Conservation (phyloP, 768 basidiomycete species). For the Boletus reticuloceps region DNA sequence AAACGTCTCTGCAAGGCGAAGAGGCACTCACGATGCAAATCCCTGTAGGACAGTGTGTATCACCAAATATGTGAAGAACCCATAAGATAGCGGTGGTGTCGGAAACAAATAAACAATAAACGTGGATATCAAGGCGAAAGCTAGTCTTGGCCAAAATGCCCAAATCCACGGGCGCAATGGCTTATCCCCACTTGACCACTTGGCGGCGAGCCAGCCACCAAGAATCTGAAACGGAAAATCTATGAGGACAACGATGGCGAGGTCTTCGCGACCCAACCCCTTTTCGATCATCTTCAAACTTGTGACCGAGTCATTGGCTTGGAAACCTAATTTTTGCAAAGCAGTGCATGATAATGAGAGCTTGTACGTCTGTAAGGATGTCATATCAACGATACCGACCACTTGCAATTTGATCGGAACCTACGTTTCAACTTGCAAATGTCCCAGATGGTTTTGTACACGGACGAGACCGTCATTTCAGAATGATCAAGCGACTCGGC, state of each 20-base stretch:
- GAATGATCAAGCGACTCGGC: constrained; percentile 68
- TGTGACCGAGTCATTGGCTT: constrained; percentile 89
- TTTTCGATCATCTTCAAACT: constrained; percentile 96
- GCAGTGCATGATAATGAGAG: constrained; percentile 80
- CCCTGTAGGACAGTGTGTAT: constrained; percentile 79
- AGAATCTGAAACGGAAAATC: constrained; percentile 98
- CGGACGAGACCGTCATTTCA: constrained; percentile 86
- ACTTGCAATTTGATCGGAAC: constrained; percentile 17
- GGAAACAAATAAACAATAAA: constrained; percentile 87
- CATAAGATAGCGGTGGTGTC: constrained; percentile 61
- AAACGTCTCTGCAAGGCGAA: not conserved
- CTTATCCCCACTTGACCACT: constrained; percentile 80
- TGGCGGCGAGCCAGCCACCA: constrained; percentile 91
- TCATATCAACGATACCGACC: not conserved
- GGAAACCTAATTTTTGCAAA: constrained; percentile 94
- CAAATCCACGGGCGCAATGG: constrained; percentile 85
- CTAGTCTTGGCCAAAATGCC: constrained; percentile 87
- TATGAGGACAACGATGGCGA: constrained; percentile 92
- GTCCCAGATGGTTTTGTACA: constrained; percentile 93
- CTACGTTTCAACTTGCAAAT: constrained; percentile 89
- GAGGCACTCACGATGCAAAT: constrained; percentile 70
- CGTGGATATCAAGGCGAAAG: constrained; percentile 68
- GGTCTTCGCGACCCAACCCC: constrained; percentile 91
- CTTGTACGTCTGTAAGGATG: constrained; percentile 72
- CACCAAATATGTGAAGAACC: constrained; percentile 81